Evolutionary conservation across 2,329 filamentous ascomycete species (phyloP).

Genomic region (Juglanconis oblonga): DNA sequence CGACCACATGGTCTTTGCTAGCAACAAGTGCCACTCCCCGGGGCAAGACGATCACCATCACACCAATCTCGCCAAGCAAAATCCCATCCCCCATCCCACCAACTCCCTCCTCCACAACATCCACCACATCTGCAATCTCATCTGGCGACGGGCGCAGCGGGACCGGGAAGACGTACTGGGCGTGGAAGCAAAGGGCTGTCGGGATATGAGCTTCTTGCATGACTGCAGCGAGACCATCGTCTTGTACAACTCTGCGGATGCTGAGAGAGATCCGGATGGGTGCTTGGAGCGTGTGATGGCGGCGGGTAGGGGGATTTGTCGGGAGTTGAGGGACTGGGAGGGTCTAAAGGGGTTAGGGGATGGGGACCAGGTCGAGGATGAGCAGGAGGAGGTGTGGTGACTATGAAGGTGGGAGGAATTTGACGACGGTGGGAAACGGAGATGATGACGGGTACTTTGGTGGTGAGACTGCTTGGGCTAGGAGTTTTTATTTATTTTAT

Average conservation of each 20-base stretch:
- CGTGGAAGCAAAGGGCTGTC: slow-evolving; percentile 26
- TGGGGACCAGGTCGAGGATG: background rate
- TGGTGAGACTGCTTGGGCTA: background rate
- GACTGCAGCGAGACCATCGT: slow-evolving; percentile 29
- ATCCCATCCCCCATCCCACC: slow-evolving; percentile 20
- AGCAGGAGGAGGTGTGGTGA: background rate
- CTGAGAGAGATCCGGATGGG: slow-evolving; percentile 9
- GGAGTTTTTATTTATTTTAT: too few species aligned
- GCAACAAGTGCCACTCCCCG: background rate
- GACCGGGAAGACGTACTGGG: slow-evolving; percentile 28
- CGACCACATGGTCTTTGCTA: background rate
- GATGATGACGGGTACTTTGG: background rate
- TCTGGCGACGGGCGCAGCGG: slow-evolving; percentile 30
- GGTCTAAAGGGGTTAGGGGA: background rate
- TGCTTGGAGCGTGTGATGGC: slow-evolving; percentile 6
- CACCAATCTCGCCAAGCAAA: background rate
- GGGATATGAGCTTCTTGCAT: slow-evolving; percentile 28
- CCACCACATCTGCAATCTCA: slow-evolving; percentile 28
- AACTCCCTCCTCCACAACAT: slow-evolving; percentile 29
- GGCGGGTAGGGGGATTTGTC: slow-evolving; percentile 14
- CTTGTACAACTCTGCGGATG: slow-evolving; percentile 22
- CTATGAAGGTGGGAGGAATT: background rate
- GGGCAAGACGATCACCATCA: background rate
- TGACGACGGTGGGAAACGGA: too few species aligned
- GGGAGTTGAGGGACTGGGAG: slow-evolving; percentile 6